Evolutionary conservation across 2,329 filamentous ascomycete species (phyloP), one percentile per base, ranked within the genome.

Genomic region (Biscogniauxia sp.): DNA sequence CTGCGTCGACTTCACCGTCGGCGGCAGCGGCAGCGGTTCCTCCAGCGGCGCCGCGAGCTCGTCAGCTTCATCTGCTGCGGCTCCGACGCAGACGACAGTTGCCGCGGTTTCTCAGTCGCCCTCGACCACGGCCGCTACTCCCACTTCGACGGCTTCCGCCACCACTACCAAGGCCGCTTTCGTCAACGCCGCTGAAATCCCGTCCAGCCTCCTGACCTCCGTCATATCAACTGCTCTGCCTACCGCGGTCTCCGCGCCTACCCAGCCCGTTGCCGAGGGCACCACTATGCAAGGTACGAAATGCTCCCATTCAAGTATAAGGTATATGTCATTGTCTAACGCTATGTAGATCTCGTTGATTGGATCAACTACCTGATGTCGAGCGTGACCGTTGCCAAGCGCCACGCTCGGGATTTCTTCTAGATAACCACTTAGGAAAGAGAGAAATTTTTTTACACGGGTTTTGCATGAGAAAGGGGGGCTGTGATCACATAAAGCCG

Each of bases 1-100:
- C 25, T 60, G 58, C 51, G 53, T 60, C 32, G 58, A 60, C 54
- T 57, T 60, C 55, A 58, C 58, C 6, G 41, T 65, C 25, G 32
- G 20, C 28, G 53, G 51, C 17, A 53, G 58, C 58, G 58, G 58
- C 49, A 54, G 52, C 41, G 52, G 45, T 49, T n/a, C 51, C 7
- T n/a, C 51, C n/a, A 25, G 8, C 9, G 26, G 20, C 51, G 20
- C 5, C 20, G 26, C 26, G 9, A 19, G 23, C 23, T 17, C 52
- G 13, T 54, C 52, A 20, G 17, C 52, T 37, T 26, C 52, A 19
- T 5, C 52, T 19, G 9, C 52, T 19, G 9, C 25, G 11, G 20
- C 52, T 32, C 37, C 37, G 17, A 6, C 37, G 2, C 37, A 45
- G 15, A 15, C 37, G 6, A 41, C 37, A n/a, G 37, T 15, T 11